Base-by-base conservation (phyloP, 2,329 filamentous ascomycete genomes). In the Monosporascus ibericus region DNA sequence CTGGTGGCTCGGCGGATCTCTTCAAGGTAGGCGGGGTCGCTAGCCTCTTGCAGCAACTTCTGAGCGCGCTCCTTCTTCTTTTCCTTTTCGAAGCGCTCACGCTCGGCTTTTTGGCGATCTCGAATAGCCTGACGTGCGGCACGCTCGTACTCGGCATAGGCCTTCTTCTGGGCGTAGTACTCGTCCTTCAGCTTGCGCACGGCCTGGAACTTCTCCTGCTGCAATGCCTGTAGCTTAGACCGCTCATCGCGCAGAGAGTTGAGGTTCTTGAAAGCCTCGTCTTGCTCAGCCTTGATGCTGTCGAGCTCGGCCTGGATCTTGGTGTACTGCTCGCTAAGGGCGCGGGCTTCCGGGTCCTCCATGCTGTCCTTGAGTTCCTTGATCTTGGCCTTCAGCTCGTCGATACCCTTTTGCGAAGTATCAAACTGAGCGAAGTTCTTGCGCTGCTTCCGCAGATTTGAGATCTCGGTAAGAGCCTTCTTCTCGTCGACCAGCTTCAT, bases 401-500 rank as follows among this genome's bases (percentile, higher is more conserved):
- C 88, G 62, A 99, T 97, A 60, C 81, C 81, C 80, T 95, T 95
- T 74, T 97, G 89, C 36, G 85, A 79, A 54, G 88, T 85, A 55
- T 95, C 90, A 65, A 97, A 87, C 56, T 85, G 82, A 53, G 85
- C 84, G 70, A 99, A 96, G 72, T 84, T 87, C 84, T 96, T 97
- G 75, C 89, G 89, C 66, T 88, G 82, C 78, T 95, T 95, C 72
- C 88, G 86, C 60, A 97, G 76, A 69, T 76, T 86, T 48, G 87
- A 88, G 63, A 96, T 86, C 64, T 96, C 90, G 48, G 81, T 75
- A 20, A 97, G 79, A 8, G 90, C 86, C 81, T 96, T 97, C 80
- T 90, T 95, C 82, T 97, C 94, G 64, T 99, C 94, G 11, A 97
- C 94, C 49, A 99, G 78, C 75, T 92, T 95, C 87, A 99, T 92